Percentiles rank a stretch among this genome's conserved stretches.
phyloP scores from a whole-genome alignment of 768 basidiomycete species.

The Boletus fagicola region DNA sequence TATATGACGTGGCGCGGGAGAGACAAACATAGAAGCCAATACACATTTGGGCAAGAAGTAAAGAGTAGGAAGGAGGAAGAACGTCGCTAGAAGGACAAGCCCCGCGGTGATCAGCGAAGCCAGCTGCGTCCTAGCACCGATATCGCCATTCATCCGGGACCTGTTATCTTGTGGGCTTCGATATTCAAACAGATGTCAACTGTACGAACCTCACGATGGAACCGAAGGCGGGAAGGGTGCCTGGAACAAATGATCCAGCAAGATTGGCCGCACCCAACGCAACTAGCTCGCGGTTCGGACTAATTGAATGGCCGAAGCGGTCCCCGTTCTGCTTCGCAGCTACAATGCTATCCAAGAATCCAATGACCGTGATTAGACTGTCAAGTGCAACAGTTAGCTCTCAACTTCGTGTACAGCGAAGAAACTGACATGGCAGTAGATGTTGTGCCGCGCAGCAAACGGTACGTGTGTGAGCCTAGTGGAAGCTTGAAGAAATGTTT shows the following conservation, averaged over 20 bases:
- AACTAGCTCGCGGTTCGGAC: constrained; percentile 93
- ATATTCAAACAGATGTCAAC: not conserved
- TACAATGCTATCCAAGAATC: constrained; percentile 93
- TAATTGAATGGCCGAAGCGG: constrained; percentile 84
- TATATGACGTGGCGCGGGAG: constrained; percentile 3
- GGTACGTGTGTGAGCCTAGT: constrained; percentile 53
- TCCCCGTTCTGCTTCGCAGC: constrained; percentile 91
- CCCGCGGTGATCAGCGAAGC: constrained; percentile 74
- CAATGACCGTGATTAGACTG: constrained; percentile 77
- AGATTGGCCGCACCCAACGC: constrained; percentile 85
- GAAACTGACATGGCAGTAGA: constrained; percentile 70
- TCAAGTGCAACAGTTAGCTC: not conserved
- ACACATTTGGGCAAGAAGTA: constrained; percentile 89
- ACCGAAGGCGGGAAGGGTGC: constrained; percentile 89
- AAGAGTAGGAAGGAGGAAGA: constrained; percentile 84
- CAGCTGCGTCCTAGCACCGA: constrained; percentile 89
- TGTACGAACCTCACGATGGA: constrained; percentile 77
- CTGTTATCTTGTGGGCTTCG: constrained; percentile 27
- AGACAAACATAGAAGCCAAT: constrained; percentile 76
- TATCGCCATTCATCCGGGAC: constrained; percentile 86
- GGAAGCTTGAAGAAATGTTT: constrained; percentile 73
- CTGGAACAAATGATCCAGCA: constrained; percentile 75
- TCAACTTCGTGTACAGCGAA: not conserved
- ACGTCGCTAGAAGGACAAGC: constrained; percentile 78
- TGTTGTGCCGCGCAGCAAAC: constrained; percentile 74